Percentiles rank a stretch among this genome's conserved stretches.
phyloP scores from a whole-genome alignment of 345 rosid genomes.

The Chamaenerion angustifolium region DNA sequence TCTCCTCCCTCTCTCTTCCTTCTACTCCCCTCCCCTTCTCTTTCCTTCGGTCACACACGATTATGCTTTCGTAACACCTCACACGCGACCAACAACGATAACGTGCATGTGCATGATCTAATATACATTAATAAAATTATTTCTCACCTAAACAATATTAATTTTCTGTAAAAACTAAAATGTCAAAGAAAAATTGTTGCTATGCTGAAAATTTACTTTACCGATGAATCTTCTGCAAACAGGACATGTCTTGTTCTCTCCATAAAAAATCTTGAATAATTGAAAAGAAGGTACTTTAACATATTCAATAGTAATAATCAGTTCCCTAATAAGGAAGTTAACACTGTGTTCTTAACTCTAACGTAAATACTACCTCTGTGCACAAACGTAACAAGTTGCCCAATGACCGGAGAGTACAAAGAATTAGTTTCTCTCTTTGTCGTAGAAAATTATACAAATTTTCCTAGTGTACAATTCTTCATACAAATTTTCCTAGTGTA shows the following conservation, averaged over 20 bases:
- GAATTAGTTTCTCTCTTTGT: constrained; percentile 44
- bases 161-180: too few relatives aligned
- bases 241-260: constrained; percentile 30
- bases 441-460: constrained; percentile 40
- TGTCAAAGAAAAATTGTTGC: background rate
- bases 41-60: too few relatives aligned
- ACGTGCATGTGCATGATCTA: too few relatives aligned
- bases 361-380: constrained; percentile 27
- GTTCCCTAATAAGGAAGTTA: background rate
- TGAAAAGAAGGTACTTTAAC: background rate
- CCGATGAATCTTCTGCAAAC: constrained; percentile 34
- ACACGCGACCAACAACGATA: too few relatives aligned
- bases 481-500: too few relatives aligned
- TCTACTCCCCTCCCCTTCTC: too few relatives aligned
- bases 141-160: too few relatives aligned
- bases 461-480: constrained; percentile 35
- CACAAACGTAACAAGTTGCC: constrained; percentile 45
- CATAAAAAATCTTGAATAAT: constrained; percentile 25
- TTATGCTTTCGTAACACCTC: too few relatives aligned
- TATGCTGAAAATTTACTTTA: constrained; percentile 25
- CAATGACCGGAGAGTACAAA: constrained; percentile 50
- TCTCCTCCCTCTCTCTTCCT: too few relatives aligned
- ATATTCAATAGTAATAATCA: background rate
- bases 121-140: too few relatives aligned
- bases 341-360: background rate